Conservation (phyloP, 2,329 filamentous ascomycete genomes). For the Teratosphaeriaceae sp. region DNA sequence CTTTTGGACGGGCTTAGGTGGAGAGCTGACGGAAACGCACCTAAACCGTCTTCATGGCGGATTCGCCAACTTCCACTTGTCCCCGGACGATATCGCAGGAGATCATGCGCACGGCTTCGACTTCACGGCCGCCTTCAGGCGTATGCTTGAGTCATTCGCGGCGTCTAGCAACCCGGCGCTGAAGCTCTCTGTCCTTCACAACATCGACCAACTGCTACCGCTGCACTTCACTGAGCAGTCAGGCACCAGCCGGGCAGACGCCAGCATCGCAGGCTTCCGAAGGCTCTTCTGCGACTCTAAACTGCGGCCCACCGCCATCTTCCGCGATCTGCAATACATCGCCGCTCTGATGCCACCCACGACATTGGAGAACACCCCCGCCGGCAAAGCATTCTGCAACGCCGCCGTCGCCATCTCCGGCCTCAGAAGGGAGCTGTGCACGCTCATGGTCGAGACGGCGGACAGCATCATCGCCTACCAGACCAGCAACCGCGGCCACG, state of each 20-base stretch:
- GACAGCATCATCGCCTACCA: constrained; percentile 64
- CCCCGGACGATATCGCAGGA: background rate
- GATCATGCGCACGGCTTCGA: constrained; percentile 16
- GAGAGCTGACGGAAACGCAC: constrained; percentile 28
- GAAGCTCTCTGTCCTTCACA: constrained; percentile 76
- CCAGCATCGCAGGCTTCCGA: constrained; percentile 31
- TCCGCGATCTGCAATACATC: constrained; percentile 48
- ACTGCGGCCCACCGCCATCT: constrained; percentile 41
- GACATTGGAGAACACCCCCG: constrained; percentile 48
- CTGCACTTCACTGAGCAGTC: background rate
- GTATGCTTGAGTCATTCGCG: constrained; percentile 77
- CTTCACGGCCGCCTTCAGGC: constrained; percentile 72
- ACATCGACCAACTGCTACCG: constrained; percentile 63
- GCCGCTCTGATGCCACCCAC: constrained; percentile 54
- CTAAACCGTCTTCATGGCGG: constrained; percentile 9
- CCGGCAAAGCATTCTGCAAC: constrained; percentile 80
- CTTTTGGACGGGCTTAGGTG: constrained; percentile 59
- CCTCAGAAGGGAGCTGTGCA: constrained; percentile 80
- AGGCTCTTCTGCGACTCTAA: constrained; percentile 38
- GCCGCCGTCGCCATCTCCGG: constrained; percentile 81
- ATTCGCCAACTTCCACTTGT: background rate
- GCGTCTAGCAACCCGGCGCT: constrained; percentile 81
- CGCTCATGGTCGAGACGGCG: constrained; percentile 72
- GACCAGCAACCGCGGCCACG: constrained; percentile 52
- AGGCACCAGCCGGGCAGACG: constrained; percentile 20